Percentiles rank a stretch among this genome's conserved stretches.
These are phyloP conservation scores for Nicotiana noctiflora DNA, from an alignment of 257 asterid species.

Conservation along the genomic window DNA sequence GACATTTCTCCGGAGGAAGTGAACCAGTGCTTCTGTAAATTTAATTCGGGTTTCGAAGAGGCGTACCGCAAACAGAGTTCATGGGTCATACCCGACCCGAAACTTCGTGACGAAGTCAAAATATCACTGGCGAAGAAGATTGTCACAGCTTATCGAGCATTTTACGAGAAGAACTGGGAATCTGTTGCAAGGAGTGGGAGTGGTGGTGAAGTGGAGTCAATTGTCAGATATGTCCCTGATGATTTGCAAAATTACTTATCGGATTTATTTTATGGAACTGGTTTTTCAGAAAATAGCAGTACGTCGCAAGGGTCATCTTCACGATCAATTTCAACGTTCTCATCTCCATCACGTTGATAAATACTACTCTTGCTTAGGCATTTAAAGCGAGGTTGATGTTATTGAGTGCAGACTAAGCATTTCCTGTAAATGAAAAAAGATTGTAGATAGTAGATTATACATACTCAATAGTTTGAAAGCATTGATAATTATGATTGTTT, in stretches of 20 bases:
- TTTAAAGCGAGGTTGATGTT: background rate
- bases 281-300: conserved; percentile 13
- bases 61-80: conserved; percentile 36
- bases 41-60: conserved; percentile 43
- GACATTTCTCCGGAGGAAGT: conserved; percentile 28
- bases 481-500: no score
- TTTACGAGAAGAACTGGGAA: conserved; percentile 30
- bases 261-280: conserved; percentile 38
- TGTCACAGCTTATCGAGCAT: conserved; percentile 32
- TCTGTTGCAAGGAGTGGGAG: background rate
- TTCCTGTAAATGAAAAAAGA: no score
- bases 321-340: background rate
- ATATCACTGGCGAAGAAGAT: conserved; percentile 32
- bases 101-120: conserved; percentile 38
- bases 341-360: conserved; percentile 23
- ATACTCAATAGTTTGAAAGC: no score
- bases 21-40: conserved; percentile 30
- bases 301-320: conserved; percentile 18
- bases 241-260: conserved; percentile 66
- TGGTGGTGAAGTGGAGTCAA: conserved; percentile 25
- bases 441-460: no score
- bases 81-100: conserved; percentile 75
- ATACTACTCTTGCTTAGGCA: background rate
- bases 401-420: background rate
- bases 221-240: conserved; percentile 74